A percentile compares a stretch with the other conserved stretches of the same genome.
Evolutionary conservation across 768 basidiomycete species (phyloP).

Genomic region (Candolleomyces aberdarensis): DNA sequence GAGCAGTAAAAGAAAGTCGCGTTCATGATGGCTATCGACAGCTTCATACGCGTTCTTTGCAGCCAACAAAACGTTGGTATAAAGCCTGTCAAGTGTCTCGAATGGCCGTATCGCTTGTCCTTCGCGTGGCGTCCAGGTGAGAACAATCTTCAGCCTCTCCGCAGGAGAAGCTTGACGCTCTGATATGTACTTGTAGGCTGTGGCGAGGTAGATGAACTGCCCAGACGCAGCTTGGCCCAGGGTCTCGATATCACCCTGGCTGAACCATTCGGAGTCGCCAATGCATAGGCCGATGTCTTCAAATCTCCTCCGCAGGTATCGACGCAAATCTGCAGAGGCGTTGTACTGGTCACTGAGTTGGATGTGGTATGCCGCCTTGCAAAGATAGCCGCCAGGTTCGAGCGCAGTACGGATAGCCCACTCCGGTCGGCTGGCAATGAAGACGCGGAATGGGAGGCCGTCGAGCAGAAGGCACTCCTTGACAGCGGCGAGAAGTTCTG

Average conservation of each 20-base stretch:
- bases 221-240: not conserved
- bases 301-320: not conserved
- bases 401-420: not conserved
- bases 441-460: not conserved
- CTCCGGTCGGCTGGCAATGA: constrained; percentile 4
- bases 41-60: not conserved
- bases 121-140: not conserved
- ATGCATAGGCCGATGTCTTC: not conserved
- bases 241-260: not conserved
- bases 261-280: not conserved
- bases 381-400: not conserved
- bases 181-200: not conserved
- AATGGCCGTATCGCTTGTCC: not conserved
- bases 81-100: not conserved
- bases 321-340: not conserved
- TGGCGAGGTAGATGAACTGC: constrained; percentile 6
- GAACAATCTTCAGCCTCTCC: not conserved
- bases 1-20: not conserved
- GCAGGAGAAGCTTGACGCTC: not conserved
- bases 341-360: not conserved
- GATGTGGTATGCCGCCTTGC: not conserved
- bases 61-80: not conserved
- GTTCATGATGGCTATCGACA: not conserved
- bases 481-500: not conserved
- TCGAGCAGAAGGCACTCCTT: not conserved